Evolutionary conservation across 192 early-diverging fungal genomes (phyloP).

Genomic region (Gamsiella multidivaricata): DNA sequence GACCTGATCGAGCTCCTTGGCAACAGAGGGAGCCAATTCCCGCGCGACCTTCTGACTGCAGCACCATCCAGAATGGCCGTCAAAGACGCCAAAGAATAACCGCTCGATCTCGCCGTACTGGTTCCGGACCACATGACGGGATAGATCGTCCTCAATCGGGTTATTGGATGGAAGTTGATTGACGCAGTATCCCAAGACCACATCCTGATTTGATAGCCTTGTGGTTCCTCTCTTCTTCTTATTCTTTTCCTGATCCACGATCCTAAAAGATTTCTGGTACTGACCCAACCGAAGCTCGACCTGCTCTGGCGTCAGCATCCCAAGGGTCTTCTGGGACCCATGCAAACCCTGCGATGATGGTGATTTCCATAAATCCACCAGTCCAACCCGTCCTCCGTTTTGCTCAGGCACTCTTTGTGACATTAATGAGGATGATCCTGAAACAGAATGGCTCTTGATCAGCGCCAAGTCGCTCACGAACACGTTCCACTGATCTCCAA

Average conservation of each 20-base stretch:
- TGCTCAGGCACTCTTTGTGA: too few relatives aligned
- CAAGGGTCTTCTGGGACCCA: conserved; percentile 6
- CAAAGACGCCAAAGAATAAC: conserved; percentile 61
- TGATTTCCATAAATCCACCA: not conserved
- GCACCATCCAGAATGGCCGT: conserved; percentile 64
- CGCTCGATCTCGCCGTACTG: conserved; percentile 41
- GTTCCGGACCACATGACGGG: conserved; percentile 28
- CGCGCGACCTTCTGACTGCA: conserved; percentile 58
- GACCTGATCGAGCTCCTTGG: conserved; percentile 47
- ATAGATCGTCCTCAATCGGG: conserved; percentile 62
- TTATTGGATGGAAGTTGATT: conserved; percentile 62
- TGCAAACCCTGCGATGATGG: not conserved
- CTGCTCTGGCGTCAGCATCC: conserved; percentile 32
- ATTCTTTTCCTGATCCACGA: not conserved
- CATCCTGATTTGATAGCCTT: not conserved
- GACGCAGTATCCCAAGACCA: conserved; percentile 32
- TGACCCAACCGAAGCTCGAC: conserved; percentile 33
- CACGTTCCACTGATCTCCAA: too few relatives aligned
- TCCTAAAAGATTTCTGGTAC: conserved; percentile 27
- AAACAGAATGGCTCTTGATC: too few relatives aligned
- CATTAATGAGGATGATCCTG: too few relatives aligned
- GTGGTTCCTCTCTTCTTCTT: not conserved
- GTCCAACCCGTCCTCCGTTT: too few relatives aligned
- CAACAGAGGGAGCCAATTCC: conserved; percentile 59
- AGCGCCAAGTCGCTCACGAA: too few relatives aligned